phyloP scores from a whole-genome alignment of 2,329 filamentous ascomycete genomes.

The Pseudogymnoascus verrucosus region DNA sequence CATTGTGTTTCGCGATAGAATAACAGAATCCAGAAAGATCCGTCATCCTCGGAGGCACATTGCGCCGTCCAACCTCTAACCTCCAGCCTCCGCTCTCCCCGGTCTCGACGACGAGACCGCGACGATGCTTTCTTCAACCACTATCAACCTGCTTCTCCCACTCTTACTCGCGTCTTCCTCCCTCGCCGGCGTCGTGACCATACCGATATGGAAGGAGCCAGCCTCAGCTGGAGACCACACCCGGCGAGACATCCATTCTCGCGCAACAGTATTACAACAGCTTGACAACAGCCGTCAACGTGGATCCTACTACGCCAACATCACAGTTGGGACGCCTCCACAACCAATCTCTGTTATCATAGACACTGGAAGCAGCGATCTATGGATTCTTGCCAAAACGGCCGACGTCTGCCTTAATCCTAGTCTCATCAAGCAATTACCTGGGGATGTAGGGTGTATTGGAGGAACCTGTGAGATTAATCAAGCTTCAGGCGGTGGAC shows the following conservation, averaged over 20 bases:
- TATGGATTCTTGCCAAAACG: conserved; percentile 37
- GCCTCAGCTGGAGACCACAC: not conserved
- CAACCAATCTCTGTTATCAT: conserved; percentile 45
- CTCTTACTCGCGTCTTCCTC: not conserved
- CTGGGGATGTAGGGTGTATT: conserved; percentile 24
- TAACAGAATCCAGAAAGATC: not conserved
- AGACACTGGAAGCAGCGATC: conserved; percentile 54
- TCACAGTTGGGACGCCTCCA: conserved; percentile 46
- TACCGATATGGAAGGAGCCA: not conserved
- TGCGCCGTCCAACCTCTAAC: not conserved
- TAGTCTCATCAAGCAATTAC: conserved; percentile 29
- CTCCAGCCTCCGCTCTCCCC: not conserved
- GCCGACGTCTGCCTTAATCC: conserved; percentile 9
- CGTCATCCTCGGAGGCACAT: not conserved
- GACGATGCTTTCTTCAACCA: not conserved
- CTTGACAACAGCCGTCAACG: conserved; percentile 42
- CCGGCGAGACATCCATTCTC: not conserved
- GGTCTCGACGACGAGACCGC: not conserved
- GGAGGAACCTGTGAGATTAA: conserved; percentile 33
- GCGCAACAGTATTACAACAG: not conserved
- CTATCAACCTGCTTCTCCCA: not conserved
- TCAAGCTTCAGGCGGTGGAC: conserved; percentile 12
- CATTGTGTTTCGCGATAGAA: not conserved
- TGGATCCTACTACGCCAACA: conserved; percentile 46
- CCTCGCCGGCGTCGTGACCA: not conserved